phyloP scores from a whole-genome alignment of 2,329 filamentous ascomycete species.

The Talaromyces sp. region DNA sequence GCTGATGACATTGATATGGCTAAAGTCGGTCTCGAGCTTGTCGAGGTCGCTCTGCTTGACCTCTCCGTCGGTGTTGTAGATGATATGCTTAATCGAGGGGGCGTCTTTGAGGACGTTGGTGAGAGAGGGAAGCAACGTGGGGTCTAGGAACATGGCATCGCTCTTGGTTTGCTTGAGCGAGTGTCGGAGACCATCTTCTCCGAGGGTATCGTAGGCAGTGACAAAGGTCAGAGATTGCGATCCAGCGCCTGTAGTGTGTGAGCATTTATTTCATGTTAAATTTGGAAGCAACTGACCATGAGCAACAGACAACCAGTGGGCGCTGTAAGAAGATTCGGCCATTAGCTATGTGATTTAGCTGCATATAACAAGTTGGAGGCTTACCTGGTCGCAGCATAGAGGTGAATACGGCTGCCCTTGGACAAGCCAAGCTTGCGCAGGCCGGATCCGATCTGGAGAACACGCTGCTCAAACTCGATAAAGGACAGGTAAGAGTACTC shows the following conservation, averaged over 20 bases:
- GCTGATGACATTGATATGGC: slow-evolving; percentile 50
- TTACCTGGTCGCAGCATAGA: slow-evolving; percentile 79
- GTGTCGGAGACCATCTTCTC: slow-evolving; percentile 77
- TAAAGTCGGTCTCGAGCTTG: slow-evolving; percentile 50
- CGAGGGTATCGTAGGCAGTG: slow-evolving; percentile 91
- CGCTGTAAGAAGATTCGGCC: slow-evolving; percentile 41
- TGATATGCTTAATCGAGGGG: slow-evolving; percentile 53
- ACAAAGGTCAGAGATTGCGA: slow-evolving; percentile 90
- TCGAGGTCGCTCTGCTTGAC: slow-evolving; percentile 51
- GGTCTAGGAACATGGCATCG: slow-evolving; percentile 81
- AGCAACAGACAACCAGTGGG: slow-evolving; percentile 78
- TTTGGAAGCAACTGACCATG: slow-evolving; percentile 50
- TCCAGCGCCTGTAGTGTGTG: slow-evolving; percentile 47
- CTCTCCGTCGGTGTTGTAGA: slow-evolving; percentile 55
- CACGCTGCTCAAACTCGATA: slow-evolving; percentile 68
- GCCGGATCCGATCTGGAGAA: slow-evolving; percentile 66
- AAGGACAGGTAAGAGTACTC: slow-evolving; percentile 73
- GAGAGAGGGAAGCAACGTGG: slow-evolving; percentile 65
- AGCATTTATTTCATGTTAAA: slow-evolving; percentile 1
- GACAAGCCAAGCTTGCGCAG: slow-evolving; percentile 69
- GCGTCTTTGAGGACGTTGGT: slow-evolving; percentile 51
- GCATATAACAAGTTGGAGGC: slow-evolving; percentile 17
- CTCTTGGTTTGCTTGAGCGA: slow-evolving; percentile 78
- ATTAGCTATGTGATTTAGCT: background rate
- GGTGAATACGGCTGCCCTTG: slow-evolving; percentile 65